Evolutionary conservation across 2,329 filamentous ascomycete species (phyloP).

Genomic region (Hymenoscyphus fructigenus): DNA sequence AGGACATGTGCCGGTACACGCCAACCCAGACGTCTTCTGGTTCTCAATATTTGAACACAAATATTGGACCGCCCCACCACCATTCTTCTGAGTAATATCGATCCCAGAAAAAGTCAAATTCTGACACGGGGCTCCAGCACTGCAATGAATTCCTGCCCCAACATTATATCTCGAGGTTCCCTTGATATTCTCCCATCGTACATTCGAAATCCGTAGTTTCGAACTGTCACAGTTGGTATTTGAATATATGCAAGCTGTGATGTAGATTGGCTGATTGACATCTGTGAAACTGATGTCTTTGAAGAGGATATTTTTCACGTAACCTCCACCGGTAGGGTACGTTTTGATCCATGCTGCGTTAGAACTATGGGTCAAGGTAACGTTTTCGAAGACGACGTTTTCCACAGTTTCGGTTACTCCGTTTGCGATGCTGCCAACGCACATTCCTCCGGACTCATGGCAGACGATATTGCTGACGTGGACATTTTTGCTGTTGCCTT

Average conservation of each 20-base stretch:
- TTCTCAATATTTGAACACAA: constrained; percentile 22
- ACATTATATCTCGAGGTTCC: constrained; percentile 48
- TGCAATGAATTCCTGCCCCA: constrained; percentile 21
- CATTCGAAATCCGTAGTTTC: constrained; percentile 57
- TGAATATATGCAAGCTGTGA: constrained; percentile 47
- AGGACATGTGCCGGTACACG: constrained; percentile 19
- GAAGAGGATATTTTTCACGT: constrained; percentile 38
- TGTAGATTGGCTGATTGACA: constrained; percentile 51
- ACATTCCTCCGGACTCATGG: constrained; percentile 56
- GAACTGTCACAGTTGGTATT: constrained; percentile 49
- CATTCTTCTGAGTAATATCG: constrained; percentile 21
- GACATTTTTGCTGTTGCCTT: constrained; percentile 57
- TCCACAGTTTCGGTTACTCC: constrained; percentile 54
- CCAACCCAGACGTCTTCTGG: constrained; percentile 15
- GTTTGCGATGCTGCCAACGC: constrained; percentile 47
- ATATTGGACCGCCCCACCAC: constrained; percentile 12
- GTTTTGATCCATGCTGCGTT: constrained; percentile 41
- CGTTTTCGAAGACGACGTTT: constrained; percentile 53
- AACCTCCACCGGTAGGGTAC: constrained; percentile 37
- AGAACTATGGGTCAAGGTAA: constrained; percentile 36
- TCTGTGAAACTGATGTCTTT: constrained; percentile 36
- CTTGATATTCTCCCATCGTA: constrained; percentile 58
- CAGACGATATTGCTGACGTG: constrained; percentile 61
- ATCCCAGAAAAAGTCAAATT: constrained; percentile 20
- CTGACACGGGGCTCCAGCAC: constrained; percentile 16